Base-by-base conservation (phyloP, 202 grass and related monocot genomes). In the Carex arenaria region DNA sequence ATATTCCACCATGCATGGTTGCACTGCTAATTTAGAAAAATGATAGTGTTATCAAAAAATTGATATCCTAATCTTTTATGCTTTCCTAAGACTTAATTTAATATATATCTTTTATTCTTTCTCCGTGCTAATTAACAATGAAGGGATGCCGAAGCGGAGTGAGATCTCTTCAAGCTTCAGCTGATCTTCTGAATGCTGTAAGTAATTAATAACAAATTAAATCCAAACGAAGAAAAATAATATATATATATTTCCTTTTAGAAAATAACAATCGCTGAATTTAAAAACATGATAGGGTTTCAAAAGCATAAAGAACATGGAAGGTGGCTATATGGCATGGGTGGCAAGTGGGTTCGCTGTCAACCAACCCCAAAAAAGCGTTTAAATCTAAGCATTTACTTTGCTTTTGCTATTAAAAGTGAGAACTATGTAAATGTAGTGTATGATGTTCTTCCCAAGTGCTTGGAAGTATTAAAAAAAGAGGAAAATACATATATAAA, bases 81-180 rank as follows among this genome's bases (percentile, higher is more conserved):
- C 6, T 28, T 4, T 54, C 17, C 8, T 30, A 22, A 14, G 10
- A 49, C 2, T 49, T 49, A 28, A 53, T 17, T 28, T 53, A 53
- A 5, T 14, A 5, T 51, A 72, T 23, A 28, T 74, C 0, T 53
- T 17, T 54, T 73, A 32, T 75, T 75, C 13, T 47, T 67, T 67
- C 5, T 38, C 51, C 14, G 34, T 68, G 30, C 23, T 81, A 60
- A 26, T 26, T 26, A 26, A 72, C 55, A 55, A 34, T n/a, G 3
- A 67, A 94, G 93, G 93, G 90, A 15, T 95, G 93, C 30, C 86
- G 87, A 77, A 92, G 93, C 67, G 90, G 93, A 63, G 89, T 85
- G 82, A 88, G 93, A 77, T 95, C 93, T 18, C 88, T 87, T 84
- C 83, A 84, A 18, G 93, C 91, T 59, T 88, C 85, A 78, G 4